A percentile compares a stretch with the other conserved stretches of the same genome.
Evolutionary conservation across 495 filamentous ascomycete species (phyloP).

Genomic region (Aspergillus indologenus): DNA sequence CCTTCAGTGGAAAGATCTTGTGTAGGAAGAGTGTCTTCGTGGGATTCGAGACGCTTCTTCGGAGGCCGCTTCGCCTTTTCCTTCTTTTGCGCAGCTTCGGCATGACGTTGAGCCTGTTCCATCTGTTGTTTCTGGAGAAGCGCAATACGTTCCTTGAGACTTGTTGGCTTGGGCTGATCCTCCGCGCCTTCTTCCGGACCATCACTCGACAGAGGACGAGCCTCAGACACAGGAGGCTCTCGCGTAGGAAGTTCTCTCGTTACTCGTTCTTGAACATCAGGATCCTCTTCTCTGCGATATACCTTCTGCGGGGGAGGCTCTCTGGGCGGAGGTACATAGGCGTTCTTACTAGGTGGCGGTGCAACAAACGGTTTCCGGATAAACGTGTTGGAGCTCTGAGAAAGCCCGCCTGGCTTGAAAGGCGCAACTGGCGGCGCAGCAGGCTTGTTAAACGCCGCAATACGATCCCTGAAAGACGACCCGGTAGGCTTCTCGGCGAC

Average conservation of each 20-base stretch:
- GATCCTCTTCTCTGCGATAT: slow-evolving; percentile 87
- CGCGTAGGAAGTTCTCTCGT: slow-evolving; percentile 42
- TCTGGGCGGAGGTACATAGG: slow-evolving; percentile 75
- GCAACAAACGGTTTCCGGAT: slow-evolving; percentile 99
- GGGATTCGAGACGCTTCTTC: slow-evolving; percentile 72
- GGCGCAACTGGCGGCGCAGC: slow-evolving; percentile 81
- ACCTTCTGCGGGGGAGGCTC: slow-evolving; percentile 63
- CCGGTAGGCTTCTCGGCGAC: slow-evolving; percentile 72
- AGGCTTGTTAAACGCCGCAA: slow-evolving; percentile 93
- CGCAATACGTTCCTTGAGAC: slow-evolving; percentile 90
- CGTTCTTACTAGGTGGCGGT: slow-evolving; percentile 88
- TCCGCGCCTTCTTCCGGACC: slow-evolving; percentile 56
- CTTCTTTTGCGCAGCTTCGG: slow-evolving; percentile 76
- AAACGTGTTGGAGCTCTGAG: slow-evolving; percentile 62
- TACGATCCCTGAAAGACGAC: slow-evolving; percentile 87
- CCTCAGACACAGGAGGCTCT: slow-evolving; percentile 47
- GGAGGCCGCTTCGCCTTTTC: slow-evolving; percentile 80
- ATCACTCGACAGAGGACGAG: slow-evolving; percentile 54
- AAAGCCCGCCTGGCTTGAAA: slow-evolving; percentile 70
- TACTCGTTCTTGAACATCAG: slow-evolving; percentile 66
- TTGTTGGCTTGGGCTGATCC: slow-evolving; percentile 83
- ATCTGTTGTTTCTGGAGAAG: slow-evolving; percentile 89
- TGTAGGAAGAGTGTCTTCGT: slow-evolving; percentile 29
- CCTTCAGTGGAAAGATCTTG: slow-evolving; percentile 41
- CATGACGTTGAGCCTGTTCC: slow-evolving; percentile 78